Evolutionary conservation across 306 rosid genomes (phyloP), one percentile per base, ranked within the genome.

Genomic region (Vachellia pachyceras): DNA sequence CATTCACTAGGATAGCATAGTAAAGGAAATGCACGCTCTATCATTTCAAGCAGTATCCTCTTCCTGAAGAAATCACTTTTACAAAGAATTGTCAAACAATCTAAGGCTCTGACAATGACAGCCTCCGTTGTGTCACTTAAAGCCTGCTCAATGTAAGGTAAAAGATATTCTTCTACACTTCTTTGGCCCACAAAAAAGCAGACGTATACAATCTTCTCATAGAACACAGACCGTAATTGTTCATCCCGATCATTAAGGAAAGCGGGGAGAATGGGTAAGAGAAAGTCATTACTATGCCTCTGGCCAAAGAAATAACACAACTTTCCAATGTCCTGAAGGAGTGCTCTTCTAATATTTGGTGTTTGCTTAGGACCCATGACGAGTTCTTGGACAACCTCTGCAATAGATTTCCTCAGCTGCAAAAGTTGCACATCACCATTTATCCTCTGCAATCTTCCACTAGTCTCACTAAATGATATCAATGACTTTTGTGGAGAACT

Each of bases 351-450:
- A 79, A 95, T 95, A 82, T 88, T 91, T 65, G 99, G 99, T 73
- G 99, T 95, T 90, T 95, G 98, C 92, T 92, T 91, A 42, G 99
- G 99, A 87, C 99, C 98, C 99, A 95, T 95, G 72, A 95, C 98
- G 85, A 95, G 99, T 80, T 95, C 98, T 81, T 95, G 99, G 84
- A 95, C 94, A 73, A 95, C 97, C 82, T 95, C 98, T 67, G 98
- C 98, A 85, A 95, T 93, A 49, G 94, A 90, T 86, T 95, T 95
- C 90, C 99, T 93, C 85, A 95, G 83, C 80, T 86, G 93, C 74
- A 86, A 79, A 71, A 93, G 97, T 76, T 90, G 97, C 74, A 67
- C 91, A 81, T 90, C 97, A 13, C 90, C 84, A 61, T 90, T 90
- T 79, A 87, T 74, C 91, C 87, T 90, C 80, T 83, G 87, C 33